A percentile compares a stretch with the other conserved stretches of the same genome.
phyloP scores from a whole-genome alignment of 345 rosid genomes.

The Salix suchowensis region DNA sequence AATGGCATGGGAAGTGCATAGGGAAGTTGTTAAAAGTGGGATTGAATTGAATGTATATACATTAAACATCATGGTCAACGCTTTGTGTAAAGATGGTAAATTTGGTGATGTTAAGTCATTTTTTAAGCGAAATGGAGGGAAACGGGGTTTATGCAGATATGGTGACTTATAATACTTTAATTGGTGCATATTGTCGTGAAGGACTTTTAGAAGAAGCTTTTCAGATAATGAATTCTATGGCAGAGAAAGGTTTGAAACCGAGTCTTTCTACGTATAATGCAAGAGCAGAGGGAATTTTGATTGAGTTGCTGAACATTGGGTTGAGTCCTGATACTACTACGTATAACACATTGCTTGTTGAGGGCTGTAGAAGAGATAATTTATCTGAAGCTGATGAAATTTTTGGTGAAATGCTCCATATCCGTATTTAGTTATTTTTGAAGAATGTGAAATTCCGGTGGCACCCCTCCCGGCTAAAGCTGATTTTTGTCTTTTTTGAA shows the following conservation, averaged over 20 bases:
- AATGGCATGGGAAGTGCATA: slow-evolving; percentile 49
- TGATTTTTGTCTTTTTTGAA: too few relatives aligned
- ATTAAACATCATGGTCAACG: slow-evolving; percentile 83
- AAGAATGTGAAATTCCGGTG: too few relatives aligned
- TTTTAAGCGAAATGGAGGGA: slow-evolving; percentile 47
- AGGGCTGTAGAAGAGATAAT: slow-evolving; percentile 56
- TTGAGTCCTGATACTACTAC: slow-evolving; percentile 62
- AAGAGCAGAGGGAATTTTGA: slow-evolving; percentile 58
- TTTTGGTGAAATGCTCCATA: slow-evolving; percentile 44
- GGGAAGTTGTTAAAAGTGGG: slow-evolving; percentile 32
- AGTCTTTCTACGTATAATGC: slow-evolving; percentile 57
- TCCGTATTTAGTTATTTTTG: too few relatives aligned
- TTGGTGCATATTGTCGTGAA: slow-evolving; percentile 57
- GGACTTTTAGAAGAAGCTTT: slow-evolving; percentile 63
- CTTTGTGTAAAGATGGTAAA: slow-evolving; percentile 68
- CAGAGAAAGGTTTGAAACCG: slow-evolving; percentile 57
- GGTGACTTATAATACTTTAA: slow-evolving; percentile 69
- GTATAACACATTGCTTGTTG: slow-evolving; percentile 63
- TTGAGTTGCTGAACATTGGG: slow-evolving; percentile 52
- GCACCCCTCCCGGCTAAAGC: too few relatives aligned
- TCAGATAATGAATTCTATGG: slow-evolving; percentile 51
- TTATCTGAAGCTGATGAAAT: slow-evolving; percentile 40
- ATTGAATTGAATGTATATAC: slow-evolving; percentile 41
- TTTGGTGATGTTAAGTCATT: slow-evolving; percentile 35
- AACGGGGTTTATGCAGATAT: slow-evolving; percentile 56